phyloP scores from a whole-genome alignment of 768 basidiomycete genomes.

The Kwoniella mangroviensis region DNA sequence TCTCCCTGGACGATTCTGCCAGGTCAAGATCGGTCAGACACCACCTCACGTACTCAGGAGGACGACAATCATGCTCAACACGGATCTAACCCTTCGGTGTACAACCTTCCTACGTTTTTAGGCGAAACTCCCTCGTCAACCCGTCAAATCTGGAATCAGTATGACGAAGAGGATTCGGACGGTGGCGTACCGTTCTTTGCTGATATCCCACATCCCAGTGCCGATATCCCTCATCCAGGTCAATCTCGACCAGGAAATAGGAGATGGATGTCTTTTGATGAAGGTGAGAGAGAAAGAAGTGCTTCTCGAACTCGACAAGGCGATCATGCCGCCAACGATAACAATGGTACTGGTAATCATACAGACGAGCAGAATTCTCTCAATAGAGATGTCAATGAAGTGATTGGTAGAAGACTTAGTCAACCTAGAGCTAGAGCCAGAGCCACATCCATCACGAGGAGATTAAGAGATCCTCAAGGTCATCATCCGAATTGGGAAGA shows the following conservation, averaged over 20 bases:
- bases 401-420: slow-evolving; percentile 21
- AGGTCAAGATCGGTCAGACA: not conserved
- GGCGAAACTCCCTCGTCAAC: not conserved
- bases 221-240: not conserved
- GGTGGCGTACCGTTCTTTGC: not conserved
- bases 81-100: not conserved
- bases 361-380: not conserved
- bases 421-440: slow-evolving; percentile 11
- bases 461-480: slow-evolving; percentile 15
- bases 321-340: not conserved
- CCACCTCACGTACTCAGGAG: not conserved
- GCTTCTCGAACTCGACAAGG: not conserved
- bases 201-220: not conserved
- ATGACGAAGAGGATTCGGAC: not conserved
- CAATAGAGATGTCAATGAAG: slow-evolving; percentile 21
- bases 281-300: slow-evolving; percentile 19
- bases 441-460: slow-evolving; percentile 9
- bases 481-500: slow-evolving; percentile 22
- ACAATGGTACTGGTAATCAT: not conserved
- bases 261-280: slow-evolving; percentile 26
- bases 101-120: not conserved
- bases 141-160: not conserved
- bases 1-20: not conserved
- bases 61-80: not conserved
- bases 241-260: slow-evolving; percentile 13